These are phyloP conservation scores for Fusarium paranaense DNA, from an alignment of 2,329 filamentous ascomycete genomes.

Conservation along the genomic window DNA sequence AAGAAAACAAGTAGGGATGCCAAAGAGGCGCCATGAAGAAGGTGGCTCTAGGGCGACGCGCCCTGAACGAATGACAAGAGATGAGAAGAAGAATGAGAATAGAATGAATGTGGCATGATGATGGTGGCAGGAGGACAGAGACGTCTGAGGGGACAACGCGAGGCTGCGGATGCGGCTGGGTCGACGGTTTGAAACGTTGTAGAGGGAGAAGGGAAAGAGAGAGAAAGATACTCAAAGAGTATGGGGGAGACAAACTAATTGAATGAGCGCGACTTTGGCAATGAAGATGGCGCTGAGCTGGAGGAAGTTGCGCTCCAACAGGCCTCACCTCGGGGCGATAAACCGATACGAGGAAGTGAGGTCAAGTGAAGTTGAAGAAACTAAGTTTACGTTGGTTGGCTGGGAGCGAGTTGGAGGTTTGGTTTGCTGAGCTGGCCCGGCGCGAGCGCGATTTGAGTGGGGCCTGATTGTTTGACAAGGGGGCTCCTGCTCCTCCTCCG, in stretches of 20 bases:
- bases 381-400: conserved; percentile 41
- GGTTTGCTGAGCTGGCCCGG: conserved; percentile 29
- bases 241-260: conserved; percentile 50
- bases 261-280: conserved; percentile 45
- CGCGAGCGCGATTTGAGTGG: conserved; percentile 35
- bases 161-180: conserved; percentile 41
- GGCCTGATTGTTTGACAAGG: conserved; percentile 4
- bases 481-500: background rate
- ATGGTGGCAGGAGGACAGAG: conserved; percentile 13
- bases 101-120: conserved; percentile 12
- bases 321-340: conserved; percentile 37
- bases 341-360: conserved; percentile 39
- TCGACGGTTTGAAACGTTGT: conserved; percentile 36
- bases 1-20: conserved; percentile 41
- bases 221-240: conserved; percentile 39
- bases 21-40: conserved; percentile 45
- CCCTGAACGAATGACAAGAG: conserved; percentile 25
- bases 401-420: conserved; percentile 33
- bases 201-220: conserved; percentile 33
- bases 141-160: conserved; percentile 37
- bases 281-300: conserved; percentile 39
- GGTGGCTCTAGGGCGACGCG: conserved; percentile 18
- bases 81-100: conserved; percentile 16
- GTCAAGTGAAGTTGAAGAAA: conserved; percentile 46
- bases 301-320: conserved; percentile 38